phyloP scores from a whole-genome alignment of 306 rosid species.

The Trifolium pratense region DNA sequence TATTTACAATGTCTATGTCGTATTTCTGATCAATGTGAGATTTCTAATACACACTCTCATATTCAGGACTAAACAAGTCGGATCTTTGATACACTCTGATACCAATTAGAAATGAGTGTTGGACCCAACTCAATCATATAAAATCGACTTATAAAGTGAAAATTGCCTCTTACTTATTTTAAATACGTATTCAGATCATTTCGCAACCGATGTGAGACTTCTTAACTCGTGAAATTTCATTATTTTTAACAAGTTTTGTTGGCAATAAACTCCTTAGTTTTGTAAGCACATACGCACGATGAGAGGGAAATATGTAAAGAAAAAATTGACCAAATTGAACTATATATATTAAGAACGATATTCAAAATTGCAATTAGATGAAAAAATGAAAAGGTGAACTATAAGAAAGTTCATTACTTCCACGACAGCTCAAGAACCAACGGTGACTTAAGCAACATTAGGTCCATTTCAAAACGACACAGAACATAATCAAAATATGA shows the following conservation, averaged over 20 bases:
- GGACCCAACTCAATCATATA: too few species aligned
- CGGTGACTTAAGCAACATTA: conserved; percentile 28
- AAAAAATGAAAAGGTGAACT: conserved; percentile 6
- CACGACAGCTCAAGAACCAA: conserved; percentile 28
- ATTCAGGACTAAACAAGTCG: too few species aligned
- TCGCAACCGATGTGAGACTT: too few species aligned
- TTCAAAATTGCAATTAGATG: conserved; percentile 4
- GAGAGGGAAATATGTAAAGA: not conserved
- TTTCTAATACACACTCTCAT: too few species aligned
- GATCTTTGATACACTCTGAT: too few species aligned
- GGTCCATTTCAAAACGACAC: conserved; percentile 34
- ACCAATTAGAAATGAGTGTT: too few species aligned
- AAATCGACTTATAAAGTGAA: too few species aligned
- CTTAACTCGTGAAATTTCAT: not conserved
- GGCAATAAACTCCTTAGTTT: conserved; percentile 7
- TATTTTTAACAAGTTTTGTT: not conserved
- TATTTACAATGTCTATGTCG: too few species aligned
- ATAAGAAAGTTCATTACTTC: conserved; percentile 16
- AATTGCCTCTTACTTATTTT: too few species aligned
- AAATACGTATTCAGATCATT: too few species aligned
- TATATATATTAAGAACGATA: not conserved
- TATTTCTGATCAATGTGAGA: too few species aligned
- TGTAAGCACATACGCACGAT: conserved; percentile 9
- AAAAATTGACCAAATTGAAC: conserved; percentile 21
- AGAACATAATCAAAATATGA: conserved; percentile 21